A percentile compares a stretch with the other conserved stretches of the same genome.
Evolutionary conservation across 139 green algal genomes (phyloP).

Genomic region (Bryopsis sp.): DNA sequence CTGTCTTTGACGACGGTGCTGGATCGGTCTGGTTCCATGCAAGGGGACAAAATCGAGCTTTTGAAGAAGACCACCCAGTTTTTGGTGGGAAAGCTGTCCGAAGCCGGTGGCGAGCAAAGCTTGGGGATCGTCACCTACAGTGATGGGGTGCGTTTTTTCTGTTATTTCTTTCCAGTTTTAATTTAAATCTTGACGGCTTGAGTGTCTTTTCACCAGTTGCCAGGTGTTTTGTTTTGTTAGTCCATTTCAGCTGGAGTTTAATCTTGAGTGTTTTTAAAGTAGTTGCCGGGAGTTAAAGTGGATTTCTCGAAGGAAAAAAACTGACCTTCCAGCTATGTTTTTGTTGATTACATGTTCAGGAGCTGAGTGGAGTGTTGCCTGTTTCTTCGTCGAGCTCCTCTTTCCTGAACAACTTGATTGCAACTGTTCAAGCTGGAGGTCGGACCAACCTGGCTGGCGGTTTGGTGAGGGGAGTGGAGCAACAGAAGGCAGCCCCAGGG

Average conservation of each 20-base stretch:
- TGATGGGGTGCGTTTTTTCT: neutral
- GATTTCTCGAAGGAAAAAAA: no score
- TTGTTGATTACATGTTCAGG: neutral
- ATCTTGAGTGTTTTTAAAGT: no score
- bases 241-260: no score
- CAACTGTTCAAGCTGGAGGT: neutral
- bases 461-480: neutral
- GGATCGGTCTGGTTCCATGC: neutral
- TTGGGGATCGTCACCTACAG: neutral
- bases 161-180: no score
- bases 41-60: neutral
- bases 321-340: neutral
- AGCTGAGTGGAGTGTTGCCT: neutral
- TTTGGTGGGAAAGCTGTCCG: neutral
- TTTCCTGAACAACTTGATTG: neutral
- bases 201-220: no score
- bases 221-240: no score
- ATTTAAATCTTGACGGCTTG: no score
- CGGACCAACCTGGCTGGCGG: neutral
- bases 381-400: neutral
- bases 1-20: slow-evolving; percentile 4
- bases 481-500: neutral
- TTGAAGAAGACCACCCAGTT: neutral
- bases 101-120: neutral
- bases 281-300: no score